phyloP scores from a whole-genome alignment of 208 protist species.

The Leishmania tarentolae region DNA sequence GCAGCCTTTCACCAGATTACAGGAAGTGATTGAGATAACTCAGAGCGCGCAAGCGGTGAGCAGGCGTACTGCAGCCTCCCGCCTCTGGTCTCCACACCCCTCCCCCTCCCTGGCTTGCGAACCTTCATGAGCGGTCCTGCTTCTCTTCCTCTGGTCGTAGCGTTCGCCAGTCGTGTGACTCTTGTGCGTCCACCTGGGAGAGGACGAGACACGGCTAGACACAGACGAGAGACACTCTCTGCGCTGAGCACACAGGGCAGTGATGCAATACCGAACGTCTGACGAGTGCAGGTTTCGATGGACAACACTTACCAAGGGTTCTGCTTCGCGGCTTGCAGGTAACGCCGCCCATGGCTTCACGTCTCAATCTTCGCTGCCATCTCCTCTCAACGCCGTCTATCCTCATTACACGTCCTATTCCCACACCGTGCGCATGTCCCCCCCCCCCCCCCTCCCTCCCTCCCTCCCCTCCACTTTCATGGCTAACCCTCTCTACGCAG shows the following conservation, averaged over 20 bases:
- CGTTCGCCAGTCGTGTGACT: not conserved
- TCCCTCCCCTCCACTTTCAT: too few relatives aligned
- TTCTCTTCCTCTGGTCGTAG: not conserved
- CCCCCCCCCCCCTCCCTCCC: too few relatives aligned
- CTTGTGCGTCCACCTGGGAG: not conserved
- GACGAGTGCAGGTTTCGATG: not conserved
- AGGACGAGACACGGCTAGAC: not conserved
- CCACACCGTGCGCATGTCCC: not conserved
- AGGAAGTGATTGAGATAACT: not conserved
- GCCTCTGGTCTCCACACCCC: not conserved
- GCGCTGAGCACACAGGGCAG: not conserved
- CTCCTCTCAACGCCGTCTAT: not conserved
- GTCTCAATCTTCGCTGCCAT: not conserved
- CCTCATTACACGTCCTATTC: not conserved
- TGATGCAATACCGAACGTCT: not conserved
- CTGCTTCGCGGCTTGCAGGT: not conserved
- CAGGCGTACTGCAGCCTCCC: not conserved
- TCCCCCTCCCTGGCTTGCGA: not conserved
- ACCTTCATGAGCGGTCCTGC: not conserved
- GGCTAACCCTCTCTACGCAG: not conserved
- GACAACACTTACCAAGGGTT: not conserved
- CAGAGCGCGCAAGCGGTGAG: not conserved
- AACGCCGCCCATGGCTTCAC: not conserved
- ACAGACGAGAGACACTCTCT: not conserved
- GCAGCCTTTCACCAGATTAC: not conserved